Percentiles rank a stretch among this genome's conserved stretches.
Conservation (phyloP, 169 alveolate species). For the Plasmodium gallinaceum region DNA sequence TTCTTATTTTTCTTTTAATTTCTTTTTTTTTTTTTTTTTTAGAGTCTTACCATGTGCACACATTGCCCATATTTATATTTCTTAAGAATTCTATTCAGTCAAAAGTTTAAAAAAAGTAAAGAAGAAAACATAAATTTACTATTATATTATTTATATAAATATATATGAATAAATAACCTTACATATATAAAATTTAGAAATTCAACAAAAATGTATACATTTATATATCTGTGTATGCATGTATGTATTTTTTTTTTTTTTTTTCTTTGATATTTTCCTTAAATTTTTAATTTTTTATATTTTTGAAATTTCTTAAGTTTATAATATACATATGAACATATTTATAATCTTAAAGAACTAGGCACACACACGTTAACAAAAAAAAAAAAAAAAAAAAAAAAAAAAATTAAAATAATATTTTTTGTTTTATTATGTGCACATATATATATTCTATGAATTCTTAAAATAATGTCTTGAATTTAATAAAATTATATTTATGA, state of each 20-base stretch:
- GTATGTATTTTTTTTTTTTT: too few species aligned
- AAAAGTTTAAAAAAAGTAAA: too few species aligned
- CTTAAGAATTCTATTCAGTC: not conserved
- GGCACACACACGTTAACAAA: not conserved
- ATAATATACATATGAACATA: not conserved
- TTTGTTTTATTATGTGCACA: not conserved
- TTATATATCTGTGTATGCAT: too few species aligned
- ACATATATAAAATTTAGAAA: not conserved
- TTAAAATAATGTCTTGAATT: not conserved
- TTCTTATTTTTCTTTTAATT: not conserved
- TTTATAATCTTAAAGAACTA: not conserved
- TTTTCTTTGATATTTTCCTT: too few species aligned
- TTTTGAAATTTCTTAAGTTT: too few species aligned
- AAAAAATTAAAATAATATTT: not conserved
- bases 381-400: not conserved
- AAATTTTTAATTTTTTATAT: too few species aligned
- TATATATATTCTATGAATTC: not conserved
- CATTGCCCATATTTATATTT: constrained; percentile 66
- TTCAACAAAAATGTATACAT: too few species aligned
- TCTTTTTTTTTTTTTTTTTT: not conserved
- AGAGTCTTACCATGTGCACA: constrained; percentile 74
- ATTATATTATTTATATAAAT: too few species aligned
- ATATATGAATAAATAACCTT: not conserved
- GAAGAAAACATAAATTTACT: too few species aligned
- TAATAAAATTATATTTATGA: not conserved